phyloP scores from a whole-genome alignment of 331 rosid species.

The Malus hybrid region DNA sequence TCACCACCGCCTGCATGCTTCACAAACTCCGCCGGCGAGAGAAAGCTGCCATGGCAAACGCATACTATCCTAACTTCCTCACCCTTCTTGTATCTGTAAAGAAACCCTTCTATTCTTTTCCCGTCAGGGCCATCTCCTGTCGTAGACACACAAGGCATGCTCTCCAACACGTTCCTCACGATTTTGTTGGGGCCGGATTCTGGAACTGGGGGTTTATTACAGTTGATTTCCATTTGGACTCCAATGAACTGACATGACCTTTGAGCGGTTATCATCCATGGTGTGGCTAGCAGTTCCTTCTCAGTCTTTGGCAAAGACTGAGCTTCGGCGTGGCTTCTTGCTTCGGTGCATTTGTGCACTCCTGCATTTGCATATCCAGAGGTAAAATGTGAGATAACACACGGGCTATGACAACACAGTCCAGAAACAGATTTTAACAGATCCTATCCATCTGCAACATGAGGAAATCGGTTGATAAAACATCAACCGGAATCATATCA shows the following conservation, averaged over 20 bases:
- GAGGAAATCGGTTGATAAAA: neutral
- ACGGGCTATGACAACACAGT: neutral
- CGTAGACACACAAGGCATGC: constrained; percentile 66
- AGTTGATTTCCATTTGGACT: neutral
- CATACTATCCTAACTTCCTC: constrained; percentile 73
- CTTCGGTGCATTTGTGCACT: constrained; percentile 16
- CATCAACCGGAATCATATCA: neutral
- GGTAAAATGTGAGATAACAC: neutral
- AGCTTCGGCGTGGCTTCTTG: constrained; percentile 19
- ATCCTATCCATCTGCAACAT: neutral
- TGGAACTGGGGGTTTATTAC: neutral
- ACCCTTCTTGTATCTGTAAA: constrained; percentile 57
- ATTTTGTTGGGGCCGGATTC: constrained; percentile 21
- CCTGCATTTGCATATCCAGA: constrained; percentile 14
- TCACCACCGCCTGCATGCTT: constrained; percentile 74
- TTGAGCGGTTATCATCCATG: neutral
- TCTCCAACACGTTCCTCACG: constrained; percentile 39
- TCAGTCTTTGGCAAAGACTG: constrained; percentile 15
- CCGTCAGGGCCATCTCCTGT: constrained; percentile 58
- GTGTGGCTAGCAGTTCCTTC: constrained; percentile 5
- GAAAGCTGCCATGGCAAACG: constrained; percentile 69
- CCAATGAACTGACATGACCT: constrained; percentile 6
- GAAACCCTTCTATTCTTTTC: constrained; percentile 62
- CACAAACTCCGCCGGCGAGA: constrained; percentile 69
- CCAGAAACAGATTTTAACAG: neutral